Conservation (phyloP, 2,329 filamentous ascomycete genomes). For the Pyrenophora seminiperda region DNA sequence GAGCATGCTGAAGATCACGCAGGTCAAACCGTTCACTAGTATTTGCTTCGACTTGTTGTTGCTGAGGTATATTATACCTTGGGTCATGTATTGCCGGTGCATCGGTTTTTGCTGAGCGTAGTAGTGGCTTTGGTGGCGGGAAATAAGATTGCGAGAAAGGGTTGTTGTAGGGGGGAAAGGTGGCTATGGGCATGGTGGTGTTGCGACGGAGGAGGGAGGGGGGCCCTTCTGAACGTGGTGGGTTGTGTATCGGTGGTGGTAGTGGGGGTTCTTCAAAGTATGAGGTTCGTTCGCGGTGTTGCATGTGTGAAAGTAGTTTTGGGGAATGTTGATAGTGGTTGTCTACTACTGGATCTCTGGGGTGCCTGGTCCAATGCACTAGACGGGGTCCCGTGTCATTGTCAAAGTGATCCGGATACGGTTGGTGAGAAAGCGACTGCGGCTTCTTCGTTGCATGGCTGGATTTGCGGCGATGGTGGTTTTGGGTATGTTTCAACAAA, state of each 20-base stretch:
- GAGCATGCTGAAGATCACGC: constrained; percentile 5
- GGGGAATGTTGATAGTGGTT: constrained; percentile 13
- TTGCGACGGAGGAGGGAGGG: constrained; percentile 20
- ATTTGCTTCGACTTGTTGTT: constrained; percentile 1
- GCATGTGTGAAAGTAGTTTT: constrained; percentile 1
- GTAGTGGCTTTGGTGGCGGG: constrained; percentile 16
- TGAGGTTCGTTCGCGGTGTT: not conserved
- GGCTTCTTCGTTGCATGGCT: not conserved
- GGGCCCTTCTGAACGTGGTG: constrained; percentile 10
- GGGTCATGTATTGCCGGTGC: constrained; percentile 7
- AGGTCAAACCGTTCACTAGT: not conserved
- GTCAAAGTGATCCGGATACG: constrained; percentile 16
- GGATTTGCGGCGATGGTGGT: constrained; percentile 1
- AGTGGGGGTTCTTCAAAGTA: constrained; percentile 17
- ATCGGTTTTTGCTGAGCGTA: constrained; percentile 14
- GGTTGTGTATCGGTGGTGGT: constrained; percentile 2
- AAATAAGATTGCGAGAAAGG: constrained; percentile 14
- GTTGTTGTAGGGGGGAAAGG: not conserved
- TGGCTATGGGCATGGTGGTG: constrained; percentile 15
- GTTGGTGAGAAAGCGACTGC: not conserved
- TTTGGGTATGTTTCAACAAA: not conserved
- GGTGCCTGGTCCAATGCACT: constrained; percentile 3
- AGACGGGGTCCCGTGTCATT: constrained; percentile 9
- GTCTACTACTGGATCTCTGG: not conserved
- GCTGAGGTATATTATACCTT: not conserved